phyloP scores from a whole-genome alignment of 805 yeast species.

The Yamadazyma phyllophila region DNA sequence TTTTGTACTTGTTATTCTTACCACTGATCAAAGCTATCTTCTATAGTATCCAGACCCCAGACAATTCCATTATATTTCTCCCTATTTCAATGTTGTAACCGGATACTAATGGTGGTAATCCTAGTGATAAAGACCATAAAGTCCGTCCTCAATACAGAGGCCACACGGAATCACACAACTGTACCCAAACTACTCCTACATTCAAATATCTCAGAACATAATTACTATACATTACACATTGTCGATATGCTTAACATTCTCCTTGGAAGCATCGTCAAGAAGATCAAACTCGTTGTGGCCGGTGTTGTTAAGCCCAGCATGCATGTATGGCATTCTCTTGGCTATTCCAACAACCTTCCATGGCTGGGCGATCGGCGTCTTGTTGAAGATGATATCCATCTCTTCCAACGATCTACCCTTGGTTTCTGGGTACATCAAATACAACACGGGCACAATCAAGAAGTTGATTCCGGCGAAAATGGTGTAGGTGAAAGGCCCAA shows the following conservation, averaged over 20 bases:
- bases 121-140: too few relatives aligned
- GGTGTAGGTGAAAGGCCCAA: slow-evolving; percentile 63
- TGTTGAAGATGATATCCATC: slow-evolving; percentile 47
- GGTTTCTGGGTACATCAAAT: slow-evolving; percentile 72
- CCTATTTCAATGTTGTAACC: too few relatives aligned
- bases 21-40: too few relatives aligned
- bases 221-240: not conserved
- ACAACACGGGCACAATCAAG: slow-evolving; percentile 51
- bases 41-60: too few relatives aligned
- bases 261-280: not conserved
- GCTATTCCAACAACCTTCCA: slow-evolving; percentile 33
- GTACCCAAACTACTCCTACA: not conserved
- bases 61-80: too few relatives aligned
- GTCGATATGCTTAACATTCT: slow-evolving; percentile 2
- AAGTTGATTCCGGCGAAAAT: slow-evolving; percentile 67
- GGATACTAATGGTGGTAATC: too few relatives aligned
- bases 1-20: too few relatives aligned
- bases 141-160: too few relatives aligned
- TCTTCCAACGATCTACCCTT: slow-evolving; percentile 75
- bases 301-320: slow-evolving; percentile 15
- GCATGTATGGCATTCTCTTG: slow-evolving; percentile 21
- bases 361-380: slow-evolving; percentile 25
- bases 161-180: too few relatives aligned
- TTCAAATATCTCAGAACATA: not conserved
- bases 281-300: slow-evolving; percentile 5